Percentiles rank a stretch among this genome's conserved stretches.
Evolutionary conservation across 2,329 filamentous ascomycete species (phyloP).

Genomic region (Anisogramma anomala): DNA sequence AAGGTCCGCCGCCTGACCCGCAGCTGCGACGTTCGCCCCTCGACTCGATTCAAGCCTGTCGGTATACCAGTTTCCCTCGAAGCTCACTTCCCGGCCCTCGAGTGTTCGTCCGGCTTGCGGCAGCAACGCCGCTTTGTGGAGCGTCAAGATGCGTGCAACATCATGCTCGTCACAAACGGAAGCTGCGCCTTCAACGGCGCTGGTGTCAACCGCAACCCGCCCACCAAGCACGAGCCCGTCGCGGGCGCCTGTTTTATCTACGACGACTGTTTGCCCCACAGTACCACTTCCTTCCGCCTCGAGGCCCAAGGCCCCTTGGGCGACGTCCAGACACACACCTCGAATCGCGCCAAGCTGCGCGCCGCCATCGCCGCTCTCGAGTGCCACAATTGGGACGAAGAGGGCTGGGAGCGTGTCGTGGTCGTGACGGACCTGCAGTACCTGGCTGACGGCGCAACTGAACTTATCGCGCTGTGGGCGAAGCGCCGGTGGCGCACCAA

Average conservation of each 20-base stretch:
- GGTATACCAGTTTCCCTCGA: constrained; percentile 26
- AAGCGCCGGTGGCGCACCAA: constrained; percentile 27
- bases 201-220: neutral
- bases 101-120: too few species aligned
- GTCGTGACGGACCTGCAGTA: constrained; percentile 38
- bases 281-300: too few species aligned
- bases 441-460: constrained; percentile 29
- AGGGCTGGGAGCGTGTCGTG: constrained; percentile 31
- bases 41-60: constrained; percentile 20
- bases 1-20: constrained; percentile 5
- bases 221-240: neutral
- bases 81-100: too few species aligned
- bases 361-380: constrained; percentile 33
- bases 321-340: constrained; percentile 25
- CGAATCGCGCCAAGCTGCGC: constrained; percentile 35
- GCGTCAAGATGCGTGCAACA: too few species aligned
- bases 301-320: constrained; percentile 27
- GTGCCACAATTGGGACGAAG: constrained; percentile 28
- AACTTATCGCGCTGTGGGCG: constrained; percentile 30
- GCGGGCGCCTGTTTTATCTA: too few species aligned
- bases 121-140: too few species aligned
- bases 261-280: too few species aligned
- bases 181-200: constrained; percentile 29
- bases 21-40: constrained; percentile 19
- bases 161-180: constrained; percentile 30